Evolutionary conservation across 2,329 filamentous ascomycete genomes (phyloP).

Genomic region (Rhynchosporium graminicola): DNA sequence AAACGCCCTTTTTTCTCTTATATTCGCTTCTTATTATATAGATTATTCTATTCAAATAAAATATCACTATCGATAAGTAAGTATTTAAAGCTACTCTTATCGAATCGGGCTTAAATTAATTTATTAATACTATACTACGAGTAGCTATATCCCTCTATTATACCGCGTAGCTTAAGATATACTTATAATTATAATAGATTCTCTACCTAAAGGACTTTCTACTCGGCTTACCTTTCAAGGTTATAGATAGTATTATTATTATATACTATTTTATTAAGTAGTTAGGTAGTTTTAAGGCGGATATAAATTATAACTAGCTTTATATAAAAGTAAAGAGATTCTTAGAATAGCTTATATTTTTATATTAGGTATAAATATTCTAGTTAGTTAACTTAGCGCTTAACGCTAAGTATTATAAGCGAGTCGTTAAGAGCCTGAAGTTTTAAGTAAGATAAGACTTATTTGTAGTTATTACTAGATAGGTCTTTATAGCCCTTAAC

Average conservation of each 20-base stretch:
- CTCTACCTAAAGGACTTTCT: constrained; percentile 23
- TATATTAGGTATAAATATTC: too few species aligned
- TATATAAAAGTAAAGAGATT: background rate
- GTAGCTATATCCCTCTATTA: constrained; percentile 24
- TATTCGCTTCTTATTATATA: constrained; percentile 25
- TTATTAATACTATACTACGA: constrained; percentile 27
- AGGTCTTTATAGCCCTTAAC: background rate
- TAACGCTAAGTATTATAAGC: background rate
- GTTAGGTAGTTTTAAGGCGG: background rate
- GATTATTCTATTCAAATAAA: constrained; percentile 28
- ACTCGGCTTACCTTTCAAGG: constrained; percentile 13
- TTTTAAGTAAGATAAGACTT: background rate
- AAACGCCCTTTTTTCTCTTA: constrained; percentile 24
- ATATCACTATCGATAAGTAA: constrained; percentile 21
- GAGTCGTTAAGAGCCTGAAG: background rate
- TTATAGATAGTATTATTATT: constrained; percentile 4
- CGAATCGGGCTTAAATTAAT: constrained; percentile 20
- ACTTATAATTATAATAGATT: constrained; percentile 22
- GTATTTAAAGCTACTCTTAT: constrained; percentile 24
- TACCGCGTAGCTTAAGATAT: constrained; percentile 20
- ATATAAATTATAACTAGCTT: background rate
- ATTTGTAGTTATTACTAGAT: background rate
- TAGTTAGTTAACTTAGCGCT: too few species aligned
- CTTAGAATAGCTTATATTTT: too few species aligned
- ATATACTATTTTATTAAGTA: background rate